Evolutionary conservation across 2,329 filamentous ascomycete genomes (phyloP).

Genomic region (Aspergillus awamori): DNA sequence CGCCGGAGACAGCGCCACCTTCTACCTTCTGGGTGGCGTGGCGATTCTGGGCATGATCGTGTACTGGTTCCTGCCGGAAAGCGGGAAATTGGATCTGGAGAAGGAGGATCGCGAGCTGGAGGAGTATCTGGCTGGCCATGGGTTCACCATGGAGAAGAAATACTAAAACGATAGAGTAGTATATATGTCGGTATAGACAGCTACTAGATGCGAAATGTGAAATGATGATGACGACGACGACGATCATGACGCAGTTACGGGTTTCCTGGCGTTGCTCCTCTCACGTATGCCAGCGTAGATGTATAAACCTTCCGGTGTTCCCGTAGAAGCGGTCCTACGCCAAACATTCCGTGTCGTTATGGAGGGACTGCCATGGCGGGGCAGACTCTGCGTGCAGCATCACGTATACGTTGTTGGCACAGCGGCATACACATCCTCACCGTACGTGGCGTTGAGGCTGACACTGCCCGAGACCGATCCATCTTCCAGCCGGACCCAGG

Average conservation of each 20-base stretch:
- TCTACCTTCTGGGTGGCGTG: conserved; percentile 36
- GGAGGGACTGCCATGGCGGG: too few species aligned
- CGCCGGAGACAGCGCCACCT: conserved; percentile 35
- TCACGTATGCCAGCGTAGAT: too few species aligned
- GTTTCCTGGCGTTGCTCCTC: too few species aligned
- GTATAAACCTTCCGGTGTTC: too few species aligned
- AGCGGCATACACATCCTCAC: too few species aligned
- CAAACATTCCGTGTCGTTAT: conserved; percentile 1
- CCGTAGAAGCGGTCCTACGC: conserved; percentile 52
- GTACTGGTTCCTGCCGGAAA: conserved; percentile 38
- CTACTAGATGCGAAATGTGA: too few species aligned
- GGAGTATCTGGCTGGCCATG: conserved; percentile 27
- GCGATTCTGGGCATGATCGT: conserved; percentile 33
- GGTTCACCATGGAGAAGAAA: conserved; percentile 18
- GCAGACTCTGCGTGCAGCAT: too few species aligned
- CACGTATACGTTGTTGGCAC: too few species aligned
- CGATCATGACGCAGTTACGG: too few species aligned
- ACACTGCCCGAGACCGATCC: conserved; percentile 33
- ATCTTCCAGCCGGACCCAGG: conserved; percentile 64
- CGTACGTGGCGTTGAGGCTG: too few species aligned
- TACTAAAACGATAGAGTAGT: not conserved
- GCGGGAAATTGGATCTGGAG: conserved; percentile 30
- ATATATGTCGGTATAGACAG: too few species aligned
- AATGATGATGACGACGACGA: too few species aligned
- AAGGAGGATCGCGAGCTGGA: conserved; percentile 32